Base-by-base conservation (phyloP, 352 stramenopile genomes). In the Phytophthora niederhauseri region DNA sequence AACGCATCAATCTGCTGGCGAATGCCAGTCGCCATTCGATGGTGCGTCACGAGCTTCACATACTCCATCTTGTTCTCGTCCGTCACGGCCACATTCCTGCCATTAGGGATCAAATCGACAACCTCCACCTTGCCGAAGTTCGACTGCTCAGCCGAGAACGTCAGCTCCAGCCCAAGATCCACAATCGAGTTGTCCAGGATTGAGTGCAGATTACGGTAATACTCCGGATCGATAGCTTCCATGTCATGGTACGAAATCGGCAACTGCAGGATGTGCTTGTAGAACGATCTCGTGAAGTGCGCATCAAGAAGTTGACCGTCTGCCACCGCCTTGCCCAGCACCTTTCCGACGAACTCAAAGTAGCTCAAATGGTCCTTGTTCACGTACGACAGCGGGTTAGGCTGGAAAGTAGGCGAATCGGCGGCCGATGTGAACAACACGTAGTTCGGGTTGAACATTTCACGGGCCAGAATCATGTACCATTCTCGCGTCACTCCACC, bases 401-500 rank as follows among this genome's bases (percentile, higher is more conserved):
- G 98, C 76, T 99, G 98, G 80, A 99, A 99, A 8, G 98, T 99
- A 52, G 96, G 97, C 11, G 97, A 98, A 82, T 99, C 98, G 22
- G 98, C 97, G 4, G 97, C 98, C 19, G 97, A 98, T 46, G 97
- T 99, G 82, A 99, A 99, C 1, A 99, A 79, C 59, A 98, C 97
- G 80, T 99, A 99, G 76, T 99, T 99, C 52, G 98, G 97, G 78
- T 99, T 99, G 83, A 99, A 99, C 70, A 99, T 99, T 78, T 99
- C 98, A 68, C 98, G 98, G 3, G 98, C 97, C 30, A 99, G 77
- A 77, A 99, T 99, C 68, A 96, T 97, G 79, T 99, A 98, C 84
- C 98, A 99, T 85, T 99, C 98, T 50, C 98, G 85, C 31, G 97
- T 99, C 12, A 99, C 85, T 22, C 98, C 98, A 64, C 98, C 98